A percentile compares a stretch with the other conserved stretches of the same genome.
These are phyloP conservation scores for Trametes cingulata DNA, from an alignment of 768 basidiomycete species.

Conservation along the genomic window DNA sequence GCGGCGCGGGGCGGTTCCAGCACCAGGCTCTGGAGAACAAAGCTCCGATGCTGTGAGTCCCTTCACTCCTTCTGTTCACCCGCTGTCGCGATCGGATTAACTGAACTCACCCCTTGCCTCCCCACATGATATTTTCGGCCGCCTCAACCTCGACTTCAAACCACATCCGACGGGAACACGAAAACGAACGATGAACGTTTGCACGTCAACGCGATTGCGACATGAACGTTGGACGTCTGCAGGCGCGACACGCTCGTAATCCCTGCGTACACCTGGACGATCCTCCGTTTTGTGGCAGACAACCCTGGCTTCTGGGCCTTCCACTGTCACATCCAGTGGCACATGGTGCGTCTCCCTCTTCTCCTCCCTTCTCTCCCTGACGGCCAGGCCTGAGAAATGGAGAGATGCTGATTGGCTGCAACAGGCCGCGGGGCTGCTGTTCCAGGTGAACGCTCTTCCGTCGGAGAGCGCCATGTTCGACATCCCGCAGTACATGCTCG, in stretches of 20 bases:
- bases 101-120: too few species aligned
- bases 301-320: conserved; percentile 49
- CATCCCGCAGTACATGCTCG: conserved; percentile 36
- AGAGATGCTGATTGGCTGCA: conserved; percentile 2
- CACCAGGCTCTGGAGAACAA: conserved; percentile 33
- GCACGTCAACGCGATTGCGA: neutral
- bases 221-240: neutral
- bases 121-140: too few species aligned
- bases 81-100: neutral
- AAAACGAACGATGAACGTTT: neutral
- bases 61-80: neutral
- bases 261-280: conserved; percentile 39
- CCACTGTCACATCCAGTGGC: conserved; percentile 39
- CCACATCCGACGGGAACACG: too few species aligned
- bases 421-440: conserved; percentile 39
- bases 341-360: conserved; percentile 15
- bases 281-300: conserved; percentile 44
- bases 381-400: neutral
- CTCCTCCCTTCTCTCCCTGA: neutral
- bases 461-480: conserved; percentile 35
- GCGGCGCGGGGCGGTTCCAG: conserved; percentile 37
- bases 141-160: too few species aligned
- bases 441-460: conserved; percentile 43
- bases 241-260: conserved; percentile 44
- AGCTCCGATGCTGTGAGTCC: conserved; percentile 37